These are phyloP conservation scores for Pyricularia sp. DNA, from an alignment of 2,329 filamentous ascomycete genomes.

Conservation along the genomic window DNA sequence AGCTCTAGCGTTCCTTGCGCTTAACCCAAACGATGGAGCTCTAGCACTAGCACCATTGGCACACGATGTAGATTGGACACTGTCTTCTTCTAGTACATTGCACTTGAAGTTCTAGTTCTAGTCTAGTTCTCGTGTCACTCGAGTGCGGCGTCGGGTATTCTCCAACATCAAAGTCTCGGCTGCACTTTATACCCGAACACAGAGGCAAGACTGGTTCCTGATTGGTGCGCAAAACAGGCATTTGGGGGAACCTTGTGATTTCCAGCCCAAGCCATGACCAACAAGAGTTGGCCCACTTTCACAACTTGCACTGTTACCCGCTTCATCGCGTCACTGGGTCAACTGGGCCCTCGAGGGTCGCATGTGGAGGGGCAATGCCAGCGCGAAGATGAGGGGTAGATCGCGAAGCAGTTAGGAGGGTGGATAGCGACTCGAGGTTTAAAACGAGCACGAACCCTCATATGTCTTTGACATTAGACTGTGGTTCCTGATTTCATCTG, in stretches of 20 bases:
- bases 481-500: background rate
- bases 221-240: constrained; percentile 2
- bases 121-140: background rate
- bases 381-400: background rate
- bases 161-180: background rate
- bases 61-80: too few relatives aligned
- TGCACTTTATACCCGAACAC: background rate
- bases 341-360: background rate
- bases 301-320: background rate
- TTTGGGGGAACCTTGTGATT: background rate
- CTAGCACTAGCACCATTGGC: too few relatives aligned
- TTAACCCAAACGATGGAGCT: background rate
- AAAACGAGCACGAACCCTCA: background rate
- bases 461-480: background rate
- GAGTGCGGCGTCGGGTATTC: background rate
- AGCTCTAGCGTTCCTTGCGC: background rate
- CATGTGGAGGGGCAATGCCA: constrained; percentile 1
- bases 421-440: background rate
- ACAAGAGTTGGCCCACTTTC: background rate
- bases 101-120: background rate
- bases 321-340: background rate
- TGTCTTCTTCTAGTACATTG: too few relatives aligned
- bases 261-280: background rate
- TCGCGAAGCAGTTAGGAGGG: background rate
- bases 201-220: background rate